Base-by-base conservation (phyloP, 176 grass and related monocot species). In the Paspalum notatum region DNA sequence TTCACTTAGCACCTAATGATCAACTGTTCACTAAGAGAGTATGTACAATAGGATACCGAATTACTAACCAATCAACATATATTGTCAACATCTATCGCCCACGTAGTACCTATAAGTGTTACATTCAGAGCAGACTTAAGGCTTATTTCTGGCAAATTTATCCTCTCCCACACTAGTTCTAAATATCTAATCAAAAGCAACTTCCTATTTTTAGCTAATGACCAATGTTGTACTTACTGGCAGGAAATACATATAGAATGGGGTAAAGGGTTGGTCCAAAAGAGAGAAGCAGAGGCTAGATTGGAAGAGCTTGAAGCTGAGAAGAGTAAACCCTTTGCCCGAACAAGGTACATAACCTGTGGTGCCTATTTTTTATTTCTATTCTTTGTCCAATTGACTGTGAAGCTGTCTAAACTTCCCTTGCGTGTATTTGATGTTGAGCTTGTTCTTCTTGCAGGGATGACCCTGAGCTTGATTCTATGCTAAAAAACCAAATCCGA, bases 211-310 rank as follows among this genome's bases (percentile, higher is more conserved):
- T 32, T 74, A 54, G 57, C 65, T 84, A 49, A 80, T 71, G 68
- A 26, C 47, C 45, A 46, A 38, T 72, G 22, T 62, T 88, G 55
- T 60, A 74, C 17, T 16, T 80, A 7, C 70, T 56, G 63, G 63
- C 79, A 94, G 81, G 95, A 94, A 74, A 95, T 89, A 44, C 82
- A 89, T 44, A 82, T 98, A 81, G 92, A 91, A 75, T 95, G 95
- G 95, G 92, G 95, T 83, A 98, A 93, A 84, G 92, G 95, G 9
- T 86, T 98, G 76, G 95, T 80, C 24, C 95, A 98, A 81, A 98
- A 98, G 85, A 81, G 92, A 64, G 83, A 94, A 87, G 90, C 87
- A n/a, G 95, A 98, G 63, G 81, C 85, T 83, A 92, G 64, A 77
- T 42, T 78, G 12, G 44, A 85, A 55, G 92, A 94, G 37, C 79